Percentiles rank a stretch among this genome's conserved stretches.
Evolutionary conservation across 1,284 basidiomycete genomes (phyloP).

Genomic region (Taiwanofungus camphoratus): DNA sequence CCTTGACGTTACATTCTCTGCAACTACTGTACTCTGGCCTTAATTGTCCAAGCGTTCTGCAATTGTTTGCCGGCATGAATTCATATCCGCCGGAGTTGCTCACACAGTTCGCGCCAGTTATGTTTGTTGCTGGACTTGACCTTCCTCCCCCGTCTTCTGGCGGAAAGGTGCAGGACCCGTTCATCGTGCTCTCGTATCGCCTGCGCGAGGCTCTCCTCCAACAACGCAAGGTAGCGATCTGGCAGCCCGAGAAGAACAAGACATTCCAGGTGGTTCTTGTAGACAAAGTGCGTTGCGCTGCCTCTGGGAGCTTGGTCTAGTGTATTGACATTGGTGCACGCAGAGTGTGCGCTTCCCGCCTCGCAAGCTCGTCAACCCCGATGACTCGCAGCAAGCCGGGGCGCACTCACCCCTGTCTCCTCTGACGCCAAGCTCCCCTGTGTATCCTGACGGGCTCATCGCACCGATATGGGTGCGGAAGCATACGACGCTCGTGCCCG

Average conservation of each 20-base stretch:
- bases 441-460: slow-evolving; percentile 92
- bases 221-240: slow-evolving; percentile 56
- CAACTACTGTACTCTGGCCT: too few species aligned
- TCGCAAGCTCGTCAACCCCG: slow-evolving; percentile 64
- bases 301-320: background rate
- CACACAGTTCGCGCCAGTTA: slow-evolving; percentile 80
- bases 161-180: slow-evolving; percentile 51
- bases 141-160: slow-evolving; percentile 16
- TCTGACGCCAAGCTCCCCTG: slow-evolving; percentile 78
- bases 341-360: slow-evolving; percentile 79
- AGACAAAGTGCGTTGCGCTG: slow-evolving; percentile 51
- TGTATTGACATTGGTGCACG: slow-evolving; percentile 9
- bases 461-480: slow-evolving; percentile 97
- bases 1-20: too few species aligned
- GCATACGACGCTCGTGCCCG: slow-evolving; percentile 85
- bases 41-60: too few species aligned
- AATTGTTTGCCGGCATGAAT: too few species aligned
- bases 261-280: slow-evolving; percentile 80
- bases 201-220: slow-evolving; percentile 60
- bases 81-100: slow-evolving; percentile 84
- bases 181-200: slow-evolving; percentile 45
- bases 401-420: slow-evolving; percentile 89
- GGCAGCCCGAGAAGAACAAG: slow-evolving; percentile 61
- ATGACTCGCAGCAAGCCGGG: slow-evolving; percentile 44
- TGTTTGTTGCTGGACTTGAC: slow-evolving; percentile 88